Base-by-base conservation (phyloP, 208 protist species). In the Spongospora subterranea region DNA sequence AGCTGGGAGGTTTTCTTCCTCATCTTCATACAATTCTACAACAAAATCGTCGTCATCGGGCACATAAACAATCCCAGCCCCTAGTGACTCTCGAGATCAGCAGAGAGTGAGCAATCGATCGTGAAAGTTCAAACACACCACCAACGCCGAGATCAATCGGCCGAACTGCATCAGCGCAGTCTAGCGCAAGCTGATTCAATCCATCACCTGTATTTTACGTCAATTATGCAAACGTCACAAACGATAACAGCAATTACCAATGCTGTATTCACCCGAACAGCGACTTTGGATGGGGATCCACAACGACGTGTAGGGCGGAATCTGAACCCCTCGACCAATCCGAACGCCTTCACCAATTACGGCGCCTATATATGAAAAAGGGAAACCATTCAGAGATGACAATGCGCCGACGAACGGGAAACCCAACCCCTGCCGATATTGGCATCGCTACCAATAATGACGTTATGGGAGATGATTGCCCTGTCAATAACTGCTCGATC, bases 221-320 rank as follows among this genome's bases (percentile, higher is more conserved):
- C 50, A 6, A 60, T 29, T 60, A 60, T 24, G 50, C 6, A 60
- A 24, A 60, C 50, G 50, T 29, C 24, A 6, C 50, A 60, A 24
- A 29, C 50, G 13, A n/a, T n/a, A n/a, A n/a, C n/a, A n/a, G 13
- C 6, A 29, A 60, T 82, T n/a, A 43, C 35, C 71, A n/a, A 35
- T 43, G 35, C 40, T n/a, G 71, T 40, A 82, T 82, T 82, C 71
- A n/a, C 35, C 11, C 35, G 71, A 6, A 43, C 17, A 13, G 6
- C 35, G 40, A 20, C 40, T 82, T 35, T 43, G 71, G 35, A 43
- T 82, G 35, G 71, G 71, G n/a, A 82, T 35, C 71, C 71, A 82
- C 17, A 82, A 17, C 40, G 6, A 40, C 35, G 71, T 82, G 35
- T 82, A 82, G 13, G 71, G 71, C 71, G 71, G 71, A 82, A 82